phyloP scores from a whole-genome alignment of 768 basidiomycete species.

The Rhodotorula taiwanensis region DNA sequence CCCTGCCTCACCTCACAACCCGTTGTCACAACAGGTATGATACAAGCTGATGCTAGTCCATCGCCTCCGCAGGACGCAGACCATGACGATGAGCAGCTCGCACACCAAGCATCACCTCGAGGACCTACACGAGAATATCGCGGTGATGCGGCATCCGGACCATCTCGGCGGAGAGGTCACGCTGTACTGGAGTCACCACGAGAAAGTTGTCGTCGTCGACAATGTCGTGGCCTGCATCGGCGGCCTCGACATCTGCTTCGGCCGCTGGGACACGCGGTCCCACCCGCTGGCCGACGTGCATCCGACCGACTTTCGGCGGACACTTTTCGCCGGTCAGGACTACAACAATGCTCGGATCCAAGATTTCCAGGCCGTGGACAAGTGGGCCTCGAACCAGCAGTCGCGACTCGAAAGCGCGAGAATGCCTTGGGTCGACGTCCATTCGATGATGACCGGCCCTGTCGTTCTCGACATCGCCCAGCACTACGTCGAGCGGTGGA shows the following conservation, averaged over 20 bases:
- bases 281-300: slow-evolving; percentile 81
- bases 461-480: slow-evolving; percentile 84
- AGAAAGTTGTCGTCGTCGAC: slow-evolving; percentile 78
- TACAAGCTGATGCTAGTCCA: too few species aligned
- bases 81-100: slow-evolving; percentile 54
- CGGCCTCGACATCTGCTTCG: slow-evolving; percentile 81
- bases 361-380: slow-evolving; percentile 73
- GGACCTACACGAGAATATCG: slow-evolving; percentile 75
- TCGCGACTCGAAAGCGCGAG: slow-evolving; percentile 19
- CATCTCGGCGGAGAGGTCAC: slow-evolving; percentile 56
- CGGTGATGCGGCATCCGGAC: slow-evolving; percentile 82
- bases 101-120: slow-evolving; percentile 62
- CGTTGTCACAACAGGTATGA: too few species aligned
- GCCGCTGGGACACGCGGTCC: slow-evolving; percentile 79
- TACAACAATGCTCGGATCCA: slow-evolving; percentile 69
- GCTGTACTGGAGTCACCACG: slow-evolving; percentile 73
- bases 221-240: slow-evolving; percentile 80
- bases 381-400: slow-evolving; percentile 44
- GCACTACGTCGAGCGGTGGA: slow-evolving; percentile 74
- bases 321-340: slow-evolving; percentile 87
- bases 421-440: slow-evolving; percentile 51
- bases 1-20: not conserved
- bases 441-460: slow-evolving; percentile 74
- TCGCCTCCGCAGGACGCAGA: slow-evolving; percentile 61
- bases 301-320: slow-evolving; percentile 70